These are phyloP conservation scores for Neophaeococcomyces mojaviensis DNA, from an alignment of 2,329 filamentous ascomycete species.

Conservation along the genomic window DNA sequence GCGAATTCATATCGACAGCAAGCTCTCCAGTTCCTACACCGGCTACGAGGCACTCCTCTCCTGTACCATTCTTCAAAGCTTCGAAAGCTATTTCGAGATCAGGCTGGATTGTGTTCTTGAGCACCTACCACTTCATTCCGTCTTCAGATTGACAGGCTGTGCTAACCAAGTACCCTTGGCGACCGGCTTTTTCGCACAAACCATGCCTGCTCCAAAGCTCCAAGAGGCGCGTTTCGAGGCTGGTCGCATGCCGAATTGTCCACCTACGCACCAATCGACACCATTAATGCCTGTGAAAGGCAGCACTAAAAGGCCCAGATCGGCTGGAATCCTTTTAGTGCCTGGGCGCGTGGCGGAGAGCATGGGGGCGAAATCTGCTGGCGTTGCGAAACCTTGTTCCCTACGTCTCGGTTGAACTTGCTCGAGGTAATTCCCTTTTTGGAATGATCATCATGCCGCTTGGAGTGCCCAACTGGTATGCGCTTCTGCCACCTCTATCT, in stretches of 20 bases:
- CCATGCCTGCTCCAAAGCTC: conserved; percentile 12
- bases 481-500: conserved; percentile 19
- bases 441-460: too few species aligned
- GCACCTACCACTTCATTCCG: neutral
- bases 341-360: too few species aligned
- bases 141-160: conserved; percentile 16
- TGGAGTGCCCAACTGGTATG: too few species aligned
- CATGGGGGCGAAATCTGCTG: too few species aligned
- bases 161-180: neutral
- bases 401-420: too few species aligned
- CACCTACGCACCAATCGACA: too few species aligned
- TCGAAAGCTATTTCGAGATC: conserved; percentile 2
- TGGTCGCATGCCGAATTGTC: too few species aligned
- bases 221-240: neutral
- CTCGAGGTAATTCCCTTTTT: too few species aligned
- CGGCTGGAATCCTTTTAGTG: too few species aligned
- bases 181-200: conserved; percentile 18
- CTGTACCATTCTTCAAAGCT: neutral
- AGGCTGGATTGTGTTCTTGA: conserved; percentile 10
- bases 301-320: too few species aligned
- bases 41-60: neutral
- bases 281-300: too few species aligned
- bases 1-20: neutral
- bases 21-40: neutral
- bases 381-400: too few species aligned